phyloP scores from a whole-genome alignment of 2,329 filamentous ascomycete species.

The Aspergillus udagawae region DNA sequence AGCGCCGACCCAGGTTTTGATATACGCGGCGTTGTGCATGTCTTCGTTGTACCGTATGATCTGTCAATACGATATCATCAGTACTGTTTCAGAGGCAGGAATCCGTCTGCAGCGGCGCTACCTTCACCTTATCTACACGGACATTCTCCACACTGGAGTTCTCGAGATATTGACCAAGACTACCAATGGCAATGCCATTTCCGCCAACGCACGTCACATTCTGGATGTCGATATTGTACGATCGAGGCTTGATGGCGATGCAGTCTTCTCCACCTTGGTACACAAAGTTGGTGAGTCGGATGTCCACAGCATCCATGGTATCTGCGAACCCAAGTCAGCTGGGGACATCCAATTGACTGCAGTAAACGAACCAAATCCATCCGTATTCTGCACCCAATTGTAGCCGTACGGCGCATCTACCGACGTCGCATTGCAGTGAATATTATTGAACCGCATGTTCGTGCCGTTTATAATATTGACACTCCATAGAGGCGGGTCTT shows the following conservation, averaged over 20 bases:
- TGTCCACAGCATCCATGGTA: constrained; percentile 53
- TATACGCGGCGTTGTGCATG: constrained; percentile 49
- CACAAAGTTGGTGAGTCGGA: constrained; percentile 48
- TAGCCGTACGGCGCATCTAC: constrained; percentile 47
- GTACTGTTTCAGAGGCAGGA: too few species aligned
- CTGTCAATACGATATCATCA: constrained; percentile 4
- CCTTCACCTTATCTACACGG: constrained; percentile 42
- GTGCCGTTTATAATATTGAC: constrained; percentile 58
- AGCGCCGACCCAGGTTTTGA: constrained; percentile 55
- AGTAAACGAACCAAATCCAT: constrained; percentile 44
- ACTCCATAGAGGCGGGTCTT: constrained; percentile 39
- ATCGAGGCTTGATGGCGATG: constrained; percentile 59
- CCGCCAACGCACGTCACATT: constrained; percentile 54
- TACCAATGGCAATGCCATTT: constrained; percentile 51
- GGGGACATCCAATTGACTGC: not conserved
- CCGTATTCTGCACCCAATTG: constrained; percentile 58
- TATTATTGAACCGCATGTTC: constrained; percentile 50
- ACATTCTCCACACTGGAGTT: constrained; percentile 51
- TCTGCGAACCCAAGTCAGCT: constrained; percentile 24
- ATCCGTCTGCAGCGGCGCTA: not conserved
- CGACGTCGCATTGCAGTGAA: constrained; percentile 50
- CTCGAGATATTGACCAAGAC: constrained; percentile 54
- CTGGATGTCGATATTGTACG: constrained; percentile 53
- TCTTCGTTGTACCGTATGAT: constrained; percentile 44
- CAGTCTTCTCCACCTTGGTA: constrained; percentile 61